Evolutionary conservation across 2,329 filamentous ascomycete species (phyloP).

Genomic region (Tolypocladium album): DNA sequence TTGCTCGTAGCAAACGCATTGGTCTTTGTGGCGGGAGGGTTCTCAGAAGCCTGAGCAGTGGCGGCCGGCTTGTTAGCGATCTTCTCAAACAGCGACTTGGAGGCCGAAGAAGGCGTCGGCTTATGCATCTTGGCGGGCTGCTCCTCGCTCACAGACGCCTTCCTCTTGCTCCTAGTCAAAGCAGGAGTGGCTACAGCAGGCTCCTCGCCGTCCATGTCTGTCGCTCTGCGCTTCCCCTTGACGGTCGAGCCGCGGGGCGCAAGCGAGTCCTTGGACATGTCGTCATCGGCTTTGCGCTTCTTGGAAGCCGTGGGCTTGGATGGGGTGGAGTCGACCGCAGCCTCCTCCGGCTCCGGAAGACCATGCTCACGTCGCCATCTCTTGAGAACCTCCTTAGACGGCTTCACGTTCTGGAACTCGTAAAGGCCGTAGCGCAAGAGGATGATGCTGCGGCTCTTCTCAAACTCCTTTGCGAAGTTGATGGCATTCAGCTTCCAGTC

Average conservation of each 20-base stretch:
- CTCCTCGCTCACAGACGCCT: constrained; percentile 33
- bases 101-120: constrained; percentile 38
- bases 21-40: constrained; percentile 17
- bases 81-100: constrained; percentile 44
- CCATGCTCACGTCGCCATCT: constrained; percentile 48
- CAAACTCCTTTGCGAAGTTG: constrained; percentile 54
- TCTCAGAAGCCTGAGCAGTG: constrained; percentile 14
- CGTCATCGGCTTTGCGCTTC: constrained; percentile 49
- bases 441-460: constrained; percentile 52
- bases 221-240: constrained; percentile 39
- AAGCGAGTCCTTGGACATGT: constrained; percentile 28
- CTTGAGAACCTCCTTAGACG: constrained; percentile 44
- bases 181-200: constrained; percentile 14
- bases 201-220: constrained; percentile 27
- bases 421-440: constrained; percentile 51
- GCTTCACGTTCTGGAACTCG: constrained; percentile 52
- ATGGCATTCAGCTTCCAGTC: constrained; percentile 53
- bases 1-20: constrained; percentile 23
- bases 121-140: constrained; percentile 42
- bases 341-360: constrained; percentile 38
- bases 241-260: constrained; percentile 22
- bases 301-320: constrained; percentile 20
- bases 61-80: constrained; percentile 38
- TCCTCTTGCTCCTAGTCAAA: constrained; percentile 39
- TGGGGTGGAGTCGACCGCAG: constrained; percentile 21